Base-by-base conservation (phyloP, 495 filamentous ascomycete genomes). In the Aspergillus baeticus region DNA sequence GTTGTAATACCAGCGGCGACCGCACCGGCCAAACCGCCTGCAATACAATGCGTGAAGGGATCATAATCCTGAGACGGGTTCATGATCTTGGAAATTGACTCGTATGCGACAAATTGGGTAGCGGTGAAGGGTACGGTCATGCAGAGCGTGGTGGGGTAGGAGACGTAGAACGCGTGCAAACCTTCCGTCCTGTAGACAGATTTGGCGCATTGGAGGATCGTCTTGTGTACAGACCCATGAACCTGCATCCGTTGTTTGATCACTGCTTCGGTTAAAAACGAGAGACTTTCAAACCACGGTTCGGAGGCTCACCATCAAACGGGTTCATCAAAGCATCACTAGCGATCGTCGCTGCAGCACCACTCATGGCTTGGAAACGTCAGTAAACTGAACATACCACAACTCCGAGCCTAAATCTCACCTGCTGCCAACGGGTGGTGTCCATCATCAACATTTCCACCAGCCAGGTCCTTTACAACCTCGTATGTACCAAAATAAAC, bases 231-330 rank as follows among this genome's bases (percentile, higher is more conserved):
- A n/a, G 95, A 98, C 58, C 92, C 87, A 60, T 96, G 91, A 51
- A 99, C 87, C 69, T 99, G 94, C 94, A 99, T 99, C 46, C 94
- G 88, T 70, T 99, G 94, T 75, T 99, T 99, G 79, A 99, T 94
- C 31, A 99, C 94, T 96, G 63, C 10, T 55, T 4, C 7, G 38
- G 53, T 73, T 49, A 71, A 67, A 34, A 7, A 10, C 13, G 11
- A 14, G 3, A 13, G 15, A 41, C 21, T 10, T n/a, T 21, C n/a
- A 11, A 44, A 18, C 0, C 2, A 23, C 18, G 13, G 23, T 31
- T 31, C 38, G 42, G 29, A 42, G 41, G 68, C 82, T 67, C 79
- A 96, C 92, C 92, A 77, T 99, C 94, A 70, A 99, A 99, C 26
- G 94, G 94, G 70, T 98, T 99, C 94, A 99, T 99, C 46, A 99